phyloP scores from a whole-genome alignment of 768 basidiomycete genomes.

The Rhizopogon rudus region DNA sequence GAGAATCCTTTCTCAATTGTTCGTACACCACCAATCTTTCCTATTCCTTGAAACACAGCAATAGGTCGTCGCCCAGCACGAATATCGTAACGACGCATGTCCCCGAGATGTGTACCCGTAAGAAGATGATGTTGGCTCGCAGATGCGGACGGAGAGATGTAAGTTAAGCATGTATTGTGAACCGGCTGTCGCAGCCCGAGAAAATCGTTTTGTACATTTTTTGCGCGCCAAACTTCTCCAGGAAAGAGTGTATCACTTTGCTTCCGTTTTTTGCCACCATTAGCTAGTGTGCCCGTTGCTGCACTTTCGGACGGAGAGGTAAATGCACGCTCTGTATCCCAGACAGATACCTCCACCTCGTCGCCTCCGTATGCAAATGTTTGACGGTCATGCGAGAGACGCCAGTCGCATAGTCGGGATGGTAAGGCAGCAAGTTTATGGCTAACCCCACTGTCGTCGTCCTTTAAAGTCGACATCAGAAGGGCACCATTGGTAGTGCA shows the following conservation, averaged over 20 bases:
- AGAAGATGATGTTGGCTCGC: constrained; percentile 45
- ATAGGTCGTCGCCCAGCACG: constrained; percentile 64
- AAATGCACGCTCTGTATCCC: constrained; percentile 65
- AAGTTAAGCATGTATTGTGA: constrained; percentile 65
- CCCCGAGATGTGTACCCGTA: constrained; percentile 71
- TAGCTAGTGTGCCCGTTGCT: constrained; percentile 8
- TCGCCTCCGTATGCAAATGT: constrained; percentile 81
- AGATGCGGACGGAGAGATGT: constrained; percentile 37
- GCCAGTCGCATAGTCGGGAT: constrained; percentile 66
- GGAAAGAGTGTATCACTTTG: constrained; percentile 52
- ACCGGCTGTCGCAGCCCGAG: constrained; percentile 76
- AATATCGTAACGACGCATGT: constrained; percentile 74
- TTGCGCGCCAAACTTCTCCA: constrained; percentile 80
- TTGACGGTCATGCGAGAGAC: constrained; percentile 42
- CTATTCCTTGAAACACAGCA: constrained; percentile 58
- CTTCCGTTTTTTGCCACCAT: constrained; percentile 42
- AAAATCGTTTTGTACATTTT: constrained; percentile 77
- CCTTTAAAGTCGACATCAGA: constrained; percentile 36
- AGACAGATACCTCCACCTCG: constrained; percentile 80
- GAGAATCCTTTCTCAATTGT: constrained; percentile 50
- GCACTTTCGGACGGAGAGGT: constrained; percentile 15
- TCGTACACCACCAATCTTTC: constrained; percentile 58
- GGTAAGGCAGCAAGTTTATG: constrained; percentile 47
- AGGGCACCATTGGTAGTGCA: constrained; percentile 78
- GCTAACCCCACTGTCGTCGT: constrained; percentile 15